Percentiles rank a stretch among this genome's conserved stretches.
Conservation (phyloP, 495 filamentous ascomycete species). For the Penicillium longicatenatum region DNA sequence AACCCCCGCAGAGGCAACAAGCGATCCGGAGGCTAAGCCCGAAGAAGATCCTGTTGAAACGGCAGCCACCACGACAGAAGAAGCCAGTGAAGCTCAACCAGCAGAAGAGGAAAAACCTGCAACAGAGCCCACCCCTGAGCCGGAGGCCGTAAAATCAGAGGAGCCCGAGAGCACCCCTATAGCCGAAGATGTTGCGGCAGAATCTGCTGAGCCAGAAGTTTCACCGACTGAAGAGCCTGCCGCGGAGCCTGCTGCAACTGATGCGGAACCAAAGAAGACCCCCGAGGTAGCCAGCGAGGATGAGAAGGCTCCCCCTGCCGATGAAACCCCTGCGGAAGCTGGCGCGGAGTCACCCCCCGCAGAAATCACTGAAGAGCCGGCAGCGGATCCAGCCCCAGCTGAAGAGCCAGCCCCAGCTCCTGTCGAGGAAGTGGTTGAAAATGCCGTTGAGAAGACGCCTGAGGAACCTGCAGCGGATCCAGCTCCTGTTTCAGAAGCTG, state of each 20-base stretch:
- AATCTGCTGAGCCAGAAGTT: background rate
- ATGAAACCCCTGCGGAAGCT: background rate
- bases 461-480: slow-evolving; percentile 3
- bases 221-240: background rate
- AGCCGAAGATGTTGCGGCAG: slow-evolving; percentile 6
- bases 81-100: background rate
- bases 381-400: slow-evolving; percentile 8
- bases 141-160: background rate
- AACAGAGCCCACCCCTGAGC: slow-evolving; percentile 14
- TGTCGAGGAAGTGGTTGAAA: slow-evolving; percentile 20
- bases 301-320: background rate
- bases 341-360: background rate
- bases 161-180: background rate
- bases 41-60: background rate
- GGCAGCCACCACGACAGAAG: background rate
- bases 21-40: background rate
- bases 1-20: background rate
- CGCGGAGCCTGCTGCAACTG: background rate
- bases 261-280: background rate
- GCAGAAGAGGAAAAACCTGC: background rate
- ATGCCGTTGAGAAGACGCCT: slow-evolving; percentile 13
- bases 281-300: background rate
- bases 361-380: background rate
- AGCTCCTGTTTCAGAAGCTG: background rate
- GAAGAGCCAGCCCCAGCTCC: background rate